phyloP scores from a whole-genome alignment of 805 yeast species.

The Kazachstania africana region DNA sequence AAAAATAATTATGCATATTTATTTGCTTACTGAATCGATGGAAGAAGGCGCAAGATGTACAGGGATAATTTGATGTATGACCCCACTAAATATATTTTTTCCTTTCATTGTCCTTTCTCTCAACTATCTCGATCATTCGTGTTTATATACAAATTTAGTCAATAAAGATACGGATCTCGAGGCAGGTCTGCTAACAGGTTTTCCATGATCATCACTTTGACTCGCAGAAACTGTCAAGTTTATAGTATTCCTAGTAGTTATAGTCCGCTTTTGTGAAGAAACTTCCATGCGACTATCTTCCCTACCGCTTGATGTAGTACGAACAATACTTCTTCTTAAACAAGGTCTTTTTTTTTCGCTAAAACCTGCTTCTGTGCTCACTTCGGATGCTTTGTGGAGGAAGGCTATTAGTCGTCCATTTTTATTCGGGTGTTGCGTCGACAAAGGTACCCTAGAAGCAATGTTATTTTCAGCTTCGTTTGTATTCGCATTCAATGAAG shows the following conservation, averaged over 20 bases:
- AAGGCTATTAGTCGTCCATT: neutral
- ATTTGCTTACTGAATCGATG: no score
- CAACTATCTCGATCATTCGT: no score
- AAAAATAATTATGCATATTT: no score
- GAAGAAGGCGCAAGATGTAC: no score
- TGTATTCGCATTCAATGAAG: neutral
- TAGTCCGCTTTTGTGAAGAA: neutral
- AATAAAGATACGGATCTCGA: constrained; percentile 12
- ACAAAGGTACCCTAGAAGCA: neutral
- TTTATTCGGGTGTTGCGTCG: neutral
- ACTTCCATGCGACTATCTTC: no score
- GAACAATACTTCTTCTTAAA: neutral
- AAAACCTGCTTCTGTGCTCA: neutral
- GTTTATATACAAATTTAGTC: constrained; percentile 14
- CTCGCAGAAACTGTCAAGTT: neutral
- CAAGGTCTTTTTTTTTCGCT: neutral
- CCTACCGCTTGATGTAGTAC: no score
- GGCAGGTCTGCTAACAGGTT: constrained; percentile 5
- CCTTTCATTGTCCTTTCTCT: no score
- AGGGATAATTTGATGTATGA: no score
- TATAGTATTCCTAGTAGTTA: neutral
- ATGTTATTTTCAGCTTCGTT: neutral
- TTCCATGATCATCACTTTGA: no score
- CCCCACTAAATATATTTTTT: constrained; percentile 2
- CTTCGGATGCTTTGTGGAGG: neutral